Base-by-base conservation (phyloP, 306 rosid genomes). In the Begonia peltatifolia region DNA sequence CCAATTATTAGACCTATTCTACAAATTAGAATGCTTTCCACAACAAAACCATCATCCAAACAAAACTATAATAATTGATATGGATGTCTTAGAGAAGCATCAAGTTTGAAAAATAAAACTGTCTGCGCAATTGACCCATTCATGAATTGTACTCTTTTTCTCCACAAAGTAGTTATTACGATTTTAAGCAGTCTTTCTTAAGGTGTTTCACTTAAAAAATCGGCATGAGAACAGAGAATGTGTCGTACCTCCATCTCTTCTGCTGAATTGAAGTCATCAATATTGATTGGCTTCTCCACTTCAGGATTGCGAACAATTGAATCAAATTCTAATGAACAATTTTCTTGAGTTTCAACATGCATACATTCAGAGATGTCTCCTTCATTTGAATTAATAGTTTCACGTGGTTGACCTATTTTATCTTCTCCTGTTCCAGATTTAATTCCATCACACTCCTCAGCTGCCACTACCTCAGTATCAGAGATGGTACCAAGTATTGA, bases 161-260 rank as follows among this genome's bases (percentile, higher is more conserved):
- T 30, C 6, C 9, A 30, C 38, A 30, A 30, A 30, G 6, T 30
- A 30, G 38, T 30, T 30, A 7, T 30, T 30, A 30, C 0, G 6
- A 30, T 30, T 30, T 30, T 30, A 30, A 30, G 38, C 9, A 2
- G 38, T 30, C 6, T 5, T 30, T 30, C 38, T 30, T 30, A 30
- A 30, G 38, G 38, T 30, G 38, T 7, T 30, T 30, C 9, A 30
- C 38, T 30, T 4, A 30, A 30, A 30, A 1, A 30, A 30, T 30
- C 9, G 38, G 38, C 12, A 49, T 18, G 42, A 22, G 41, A 53
- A 12, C 14, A 15, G 30, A 63, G 38, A 64, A 30, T 30, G 22
- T n/a, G 6, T 30, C 38, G 38, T 74, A 92, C 99, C 99, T 92
- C 94, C 68, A 92, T 79, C 58, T 83, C 87, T 25, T 69, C 74